phyloP scores from a whole-genome alignment of 768 basidiomycete genomes.

The Amanita brunnescens region DNA sequence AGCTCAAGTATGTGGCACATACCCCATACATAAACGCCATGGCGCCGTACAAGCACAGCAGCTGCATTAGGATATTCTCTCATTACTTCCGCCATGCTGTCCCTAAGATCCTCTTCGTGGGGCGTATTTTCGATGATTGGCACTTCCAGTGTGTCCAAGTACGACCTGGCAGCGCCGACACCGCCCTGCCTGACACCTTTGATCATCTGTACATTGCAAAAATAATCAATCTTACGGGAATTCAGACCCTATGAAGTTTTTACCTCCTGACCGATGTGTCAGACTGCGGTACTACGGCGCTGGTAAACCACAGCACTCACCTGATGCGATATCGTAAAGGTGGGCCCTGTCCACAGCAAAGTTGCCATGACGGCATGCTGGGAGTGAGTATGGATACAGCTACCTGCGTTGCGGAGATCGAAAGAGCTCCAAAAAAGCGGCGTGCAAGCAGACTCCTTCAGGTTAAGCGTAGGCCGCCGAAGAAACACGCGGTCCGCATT shows the following conservation, averaged over 20 bases:
- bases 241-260: conserved; percentile 32
- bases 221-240: background rate
- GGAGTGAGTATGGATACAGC: conserved; percentile 88
- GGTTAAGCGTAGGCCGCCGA: conserved; percentile 55
- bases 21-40: conserved; percentile 88
- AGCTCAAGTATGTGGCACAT: conserved; percentile 9
- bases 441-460: conserved; percentile 85
- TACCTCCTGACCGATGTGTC: conserved; percentile 5
- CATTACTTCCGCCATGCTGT: conserved; percentile 87
- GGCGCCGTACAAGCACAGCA: conserved; percentile 67
- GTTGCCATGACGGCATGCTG: conserved; percentile 89
- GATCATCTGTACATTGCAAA: conserved; percentile 60
- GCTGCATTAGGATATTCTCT: conserved; percentile 68
- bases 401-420: conserved; percentile 66
- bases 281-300: conserved; percentile 7
- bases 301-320: conserved; percentile 25
- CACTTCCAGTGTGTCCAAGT: conserved; percentile 76
- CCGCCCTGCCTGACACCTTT: conserved; percentile 79
- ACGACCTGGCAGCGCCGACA: conserved; percentile 66
- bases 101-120: conserved; percentile 80
- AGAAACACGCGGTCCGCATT: conserved; percentile 70
- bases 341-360: conserved; percentile 58
- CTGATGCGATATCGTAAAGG: conserved; percentile 80
- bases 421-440: conserved; percentile 93
- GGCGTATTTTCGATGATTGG: conserved; percentile 93